Conservation (phyloP, 192 early-diverging fungal genomes). For the Coemansia sp. region DNA sequence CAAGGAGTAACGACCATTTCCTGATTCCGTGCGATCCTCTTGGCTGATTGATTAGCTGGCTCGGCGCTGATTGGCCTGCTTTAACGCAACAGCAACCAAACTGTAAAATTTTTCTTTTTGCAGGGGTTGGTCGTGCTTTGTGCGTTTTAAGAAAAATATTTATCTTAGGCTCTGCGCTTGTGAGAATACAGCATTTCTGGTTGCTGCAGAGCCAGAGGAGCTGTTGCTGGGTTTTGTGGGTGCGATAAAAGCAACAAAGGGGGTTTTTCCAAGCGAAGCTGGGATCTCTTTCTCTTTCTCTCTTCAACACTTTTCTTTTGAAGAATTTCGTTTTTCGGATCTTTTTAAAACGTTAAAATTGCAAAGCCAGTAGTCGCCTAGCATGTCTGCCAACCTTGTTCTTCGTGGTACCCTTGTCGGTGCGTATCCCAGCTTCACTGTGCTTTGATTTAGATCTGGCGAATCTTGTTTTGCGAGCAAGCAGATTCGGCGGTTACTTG, state of each 20-base stretch:
- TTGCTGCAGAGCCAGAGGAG: neutral
- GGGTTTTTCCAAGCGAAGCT: neutral
- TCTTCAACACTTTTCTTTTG: slow-evolving; percentile 11
- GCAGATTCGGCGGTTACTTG: no score
- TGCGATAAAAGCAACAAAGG: neutral
- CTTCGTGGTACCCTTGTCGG: slow-evolving; percentile 56
- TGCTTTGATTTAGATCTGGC: neutral
- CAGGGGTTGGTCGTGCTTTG: neutral
- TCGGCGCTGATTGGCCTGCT: slow-evolving; percentile 17
- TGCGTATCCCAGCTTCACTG: slow-evolving; percentile 23
- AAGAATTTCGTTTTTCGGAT: slow-evolving; percentile 7
- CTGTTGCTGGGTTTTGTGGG: neutral
- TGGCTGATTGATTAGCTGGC: neutral
- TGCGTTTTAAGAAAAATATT: slow-evolving; percentile 7
- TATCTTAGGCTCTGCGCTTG: neutral
- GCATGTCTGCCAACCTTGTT: slow-evolving; percentile 56
- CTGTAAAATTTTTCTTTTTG: slow-evolving; percentile 47
- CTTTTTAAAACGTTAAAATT: slow-evolving; percentile 10
- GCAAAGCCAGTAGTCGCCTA: slow-evolving; percentile 10
- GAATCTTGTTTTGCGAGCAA: neutral
- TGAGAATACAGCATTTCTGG: neutral
- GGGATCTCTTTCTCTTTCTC: slow-evolving; percentile 13
- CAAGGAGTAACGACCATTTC: slow-evolving; percentile 6
- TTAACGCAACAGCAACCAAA: slow-evolving; percentile 14
- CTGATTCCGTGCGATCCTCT: no score